phyloP scores from a whole-genome alignment of 2,329 filamentous ascomycete genomes.

The Fusarium newnesense region DNA sequence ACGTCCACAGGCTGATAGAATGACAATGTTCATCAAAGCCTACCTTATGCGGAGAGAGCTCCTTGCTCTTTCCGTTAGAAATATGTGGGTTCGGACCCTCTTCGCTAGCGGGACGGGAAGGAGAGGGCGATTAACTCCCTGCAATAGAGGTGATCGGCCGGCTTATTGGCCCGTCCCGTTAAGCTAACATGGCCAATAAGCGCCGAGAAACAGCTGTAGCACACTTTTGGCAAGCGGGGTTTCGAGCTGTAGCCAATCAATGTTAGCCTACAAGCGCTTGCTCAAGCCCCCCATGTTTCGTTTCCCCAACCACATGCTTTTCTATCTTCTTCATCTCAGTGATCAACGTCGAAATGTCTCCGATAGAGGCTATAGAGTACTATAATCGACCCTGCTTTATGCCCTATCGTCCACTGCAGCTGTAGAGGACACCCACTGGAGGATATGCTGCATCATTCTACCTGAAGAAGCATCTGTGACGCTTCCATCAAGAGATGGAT shows the following conservation, averaged over 20 bases:
- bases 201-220: constrained; percentile 46
- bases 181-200: constrained; percentile 50
- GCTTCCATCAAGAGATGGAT: constrained; percentile 21
- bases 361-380: not conserved
- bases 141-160: constrained; percentile 47
- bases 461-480: constrained; percentile 24
- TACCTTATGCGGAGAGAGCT: not conserved
- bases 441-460: constrained; percentile 13
- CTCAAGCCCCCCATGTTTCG: constrained; percentile 37
- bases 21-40: not conserved
- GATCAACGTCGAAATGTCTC: constrained; percentile 7
- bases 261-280: constrained; percentile 26
- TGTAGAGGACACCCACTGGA: constrained; percentile 11
- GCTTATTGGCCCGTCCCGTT: constrained; percentile 47
- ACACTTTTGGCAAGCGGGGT: constrained; percentile 34
- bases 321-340: constrained; percentile 28
- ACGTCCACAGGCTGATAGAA: constrained; percentile 19
- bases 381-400: not conserved
- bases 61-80: constrained; percentile 23
- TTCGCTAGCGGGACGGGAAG: constrained; percentile 43
- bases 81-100: constrained; percentile 24
- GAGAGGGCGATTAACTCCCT: constrained; percentile 51
- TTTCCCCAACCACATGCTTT: constrained; percentile 49
- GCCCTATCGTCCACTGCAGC: not conserved
- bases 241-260: constrained; percentile 9